Percentiles rank a stretch among this genome's conserved stretches.
phyloP scores from a whole-genome alignment of 176 grass and related monocot species.

The Oryza meridionalis region DNA sequence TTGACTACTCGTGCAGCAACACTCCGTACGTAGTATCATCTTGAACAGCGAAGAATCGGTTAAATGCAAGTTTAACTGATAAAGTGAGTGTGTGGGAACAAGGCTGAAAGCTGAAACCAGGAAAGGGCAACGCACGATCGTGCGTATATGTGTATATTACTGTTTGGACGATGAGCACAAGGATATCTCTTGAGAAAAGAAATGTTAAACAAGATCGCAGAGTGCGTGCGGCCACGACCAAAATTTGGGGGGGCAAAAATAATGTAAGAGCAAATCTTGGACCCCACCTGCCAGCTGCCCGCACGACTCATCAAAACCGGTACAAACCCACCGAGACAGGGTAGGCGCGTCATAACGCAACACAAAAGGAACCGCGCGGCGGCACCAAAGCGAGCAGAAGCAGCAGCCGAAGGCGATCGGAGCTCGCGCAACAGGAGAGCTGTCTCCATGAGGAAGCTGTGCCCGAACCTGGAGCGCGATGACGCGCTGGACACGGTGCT shows the following conservation, averaged over 20 bases:
- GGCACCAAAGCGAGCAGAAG: neutral
- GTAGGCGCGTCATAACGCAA: constrained; percentile 32
- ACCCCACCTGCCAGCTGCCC: constrained; percentile 61
- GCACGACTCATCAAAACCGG: constrained; percentile 44
- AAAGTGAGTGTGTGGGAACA: constrained; percentile 32
- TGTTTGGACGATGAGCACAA: constrained; percentile 9
- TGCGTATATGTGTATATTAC: constrained; percentile 11
- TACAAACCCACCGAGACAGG: constrained; percentile 35
- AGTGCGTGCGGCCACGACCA: constrained; percentile 78
- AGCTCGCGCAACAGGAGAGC: neutral
- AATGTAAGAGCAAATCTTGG: neutral
- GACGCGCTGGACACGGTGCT: constrained; percentile 97
- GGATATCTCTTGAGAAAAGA: neutral
- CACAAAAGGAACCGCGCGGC: constrained; percentile 1
- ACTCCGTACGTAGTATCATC: neutral
- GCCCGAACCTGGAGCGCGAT: constrained; percentile 90
- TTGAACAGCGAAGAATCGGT: neutral
- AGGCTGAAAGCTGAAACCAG: neutral
- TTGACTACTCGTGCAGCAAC: neutral
- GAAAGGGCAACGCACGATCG: constrained; percentile 27
- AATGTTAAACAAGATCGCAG: neutral
- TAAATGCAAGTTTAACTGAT: neutral
- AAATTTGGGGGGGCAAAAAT: constrained; percentile 24
- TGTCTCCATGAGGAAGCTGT: constrained; percentile 80
- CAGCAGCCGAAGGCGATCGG: neutral